Percentiles rank a stretch among this genome's conserved stretches.
phyloP scores from a whole-genome alignment of 179 eudicot species.

The Pouteria campechiana region DNA sequence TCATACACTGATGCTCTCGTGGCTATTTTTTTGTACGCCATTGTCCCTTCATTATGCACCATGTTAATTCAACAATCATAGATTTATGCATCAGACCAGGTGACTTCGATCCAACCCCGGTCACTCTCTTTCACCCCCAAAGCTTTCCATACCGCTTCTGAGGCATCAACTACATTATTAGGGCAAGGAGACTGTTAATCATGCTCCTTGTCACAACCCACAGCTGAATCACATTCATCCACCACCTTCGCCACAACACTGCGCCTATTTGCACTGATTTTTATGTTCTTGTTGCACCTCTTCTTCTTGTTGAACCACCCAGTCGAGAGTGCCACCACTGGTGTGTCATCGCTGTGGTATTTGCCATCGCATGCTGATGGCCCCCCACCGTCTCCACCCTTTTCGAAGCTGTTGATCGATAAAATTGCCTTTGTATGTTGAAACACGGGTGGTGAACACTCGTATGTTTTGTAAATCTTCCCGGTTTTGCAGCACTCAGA shows the following conservation, averaged over 20 bases:
- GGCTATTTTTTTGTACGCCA: too few species aligned
- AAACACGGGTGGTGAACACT: not conserved
- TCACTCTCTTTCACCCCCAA: constrained; percentile 8
- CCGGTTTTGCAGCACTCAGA: constrained; percentile 20
- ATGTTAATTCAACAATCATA: too few species aligned
- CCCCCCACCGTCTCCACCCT: constrained; percentile 4
- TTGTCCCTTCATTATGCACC: too few species aligned
- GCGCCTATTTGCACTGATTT: not conserved
- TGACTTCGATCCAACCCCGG: constrained; percentile 27
- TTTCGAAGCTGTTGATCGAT: constrained; percentile 1
- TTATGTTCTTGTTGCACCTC: constrained; percentile 1
- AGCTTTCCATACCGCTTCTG: constrained; percentile 5
- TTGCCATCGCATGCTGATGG: constrained; percentile 2
- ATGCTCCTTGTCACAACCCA: not conserved
- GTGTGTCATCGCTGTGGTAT: not conserved
- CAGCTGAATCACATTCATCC: constrained; percentile 2
- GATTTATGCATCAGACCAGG: constrained; percentile 38
- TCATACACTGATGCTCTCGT: too few species aligned
- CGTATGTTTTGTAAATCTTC: not conserved
- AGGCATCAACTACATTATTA: constrained; percentile 5
- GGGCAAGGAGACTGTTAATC: not conserved
- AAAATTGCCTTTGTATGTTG: not conserved
- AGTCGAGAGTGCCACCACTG: constrained; percentile 3
- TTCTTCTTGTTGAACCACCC: not conserved
- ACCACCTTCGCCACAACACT: constrained; percentile 1